Percentiles rank a stretch among this genome's conserved stretches.
These are phyloP conservation scores for Pseudotulostoma volvatum DNA, from an alignment of 495 filamentous ascomycete species.

Conservation along the genomic window DNA sequence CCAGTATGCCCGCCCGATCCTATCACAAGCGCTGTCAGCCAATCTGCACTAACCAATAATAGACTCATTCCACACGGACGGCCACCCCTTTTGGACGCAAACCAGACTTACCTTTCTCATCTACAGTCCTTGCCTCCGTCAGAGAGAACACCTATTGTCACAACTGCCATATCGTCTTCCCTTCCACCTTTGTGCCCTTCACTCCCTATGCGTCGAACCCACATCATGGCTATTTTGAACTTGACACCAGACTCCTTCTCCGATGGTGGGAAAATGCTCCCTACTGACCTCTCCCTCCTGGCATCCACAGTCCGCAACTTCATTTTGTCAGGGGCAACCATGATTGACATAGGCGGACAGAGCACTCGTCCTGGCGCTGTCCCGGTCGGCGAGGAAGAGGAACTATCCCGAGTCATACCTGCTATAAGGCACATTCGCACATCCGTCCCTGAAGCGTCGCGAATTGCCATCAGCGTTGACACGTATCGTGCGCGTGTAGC, in stretches of 20 bases:
- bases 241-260: constrained; percentile 96
- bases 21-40: too few species aligned
- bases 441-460: constrained; percentile 37
- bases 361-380: constrained; percentile 65
- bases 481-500: constrained; percentile 84
- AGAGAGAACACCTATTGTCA: constrained; percentile 37
- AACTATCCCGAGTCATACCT: constrained; percentile 61
- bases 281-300: constrained; percentile 17
- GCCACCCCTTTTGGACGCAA: constrained; percentile 23
- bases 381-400: constrained; percentile 51
- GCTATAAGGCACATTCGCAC: constrained; percentile 56
- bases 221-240: constrained; percentile 89
- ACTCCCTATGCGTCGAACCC: constrained; percentile 47
- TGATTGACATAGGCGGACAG: constrained; percentile 88
- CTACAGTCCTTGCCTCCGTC: constrained; percentile 47
- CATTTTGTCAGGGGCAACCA: constrained; percentile 52
- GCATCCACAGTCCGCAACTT: constrained; percentile 37
- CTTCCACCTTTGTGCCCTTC: constrained; percentile 47
- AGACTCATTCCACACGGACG: constrained; percentile 49
- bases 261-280: constrained; percentile 55
- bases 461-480: constrained; percentile 67
- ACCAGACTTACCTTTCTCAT: constrained; percentile 29
- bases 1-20: constrained; percentile 41
- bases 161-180: constrained; percentile 47
- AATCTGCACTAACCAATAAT: constrained; percentile 3